phyloP scores from a whole-genome alignment of 805 yeast genomes.

The Candida manassasensis region DNA sequence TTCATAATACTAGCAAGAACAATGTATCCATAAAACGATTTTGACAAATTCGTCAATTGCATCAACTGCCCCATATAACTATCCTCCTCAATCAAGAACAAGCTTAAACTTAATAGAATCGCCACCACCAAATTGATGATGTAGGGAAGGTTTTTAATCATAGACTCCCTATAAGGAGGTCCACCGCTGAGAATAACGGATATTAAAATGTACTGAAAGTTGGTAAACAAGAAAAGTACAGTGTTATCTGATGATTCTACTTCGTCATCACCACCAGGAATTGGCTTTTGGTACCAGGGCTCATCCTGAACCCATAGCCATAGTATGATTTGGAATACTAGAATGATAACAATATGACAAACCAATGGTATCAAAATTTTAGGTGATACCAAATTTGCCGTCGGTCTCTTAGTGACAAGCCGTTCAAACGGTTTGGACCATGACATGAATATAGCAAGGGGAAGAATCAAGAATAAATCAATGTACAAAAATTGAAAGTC shows the following conservation, averaged over 20 bases:
- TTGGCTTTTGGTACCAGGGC: slow-evolving; percentile 76
- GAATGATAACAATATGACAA: slow-evolving; percentile 65
- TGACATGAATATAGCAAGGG: slow-evolving; percentile 95
- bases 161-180: slow-evolving; percentile 85
- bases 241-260: slow-evolving; percentile 91
- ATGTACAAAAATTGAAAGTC: slow-evolving; percentile 96
- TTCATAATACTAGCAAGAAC: slow-evolving; percentile 44
- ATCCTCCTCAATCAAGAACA: slow-evolving; percentile 53
- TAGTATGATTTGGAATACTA: slow-evolving; percentile 59
- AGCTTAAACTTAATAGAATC: slow-evolving; percentile 40
- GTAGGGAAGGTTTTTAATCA: slow-evolving; percentile 64
- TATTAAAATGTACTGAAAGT: slow-evolving; percentile 82
- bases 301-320: slow-evolving; percentile 59
- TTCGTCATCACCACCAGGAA: slow-evolving; percentile 69
- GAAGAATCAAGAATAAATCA: slow-evolving; percentile 84
- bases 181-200: slow-evolving; percentile 88
- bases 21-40: slow-evolving; percentile 48
- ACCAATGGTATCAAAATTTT: slow-evolving; percentile 79
- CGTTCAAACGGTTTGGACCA: slow-evolving; percentile 79
- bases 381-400: slow-evolving; percentile 88
- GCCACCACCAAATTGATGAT: slow-evolving; percentile 55
- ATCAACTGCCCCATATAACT: slow-evolving; percentile 61
- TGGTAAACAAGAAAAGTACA: slow-evolving; percentile 70
- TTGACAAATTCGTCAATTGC: slow-evolving; percentile 65
- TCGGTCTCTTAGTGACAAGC: slow-evolving; percentile 73